phyloP scores from a whole-genome alignment of 257 asterid species.

The Ballota nigra region DNA sequence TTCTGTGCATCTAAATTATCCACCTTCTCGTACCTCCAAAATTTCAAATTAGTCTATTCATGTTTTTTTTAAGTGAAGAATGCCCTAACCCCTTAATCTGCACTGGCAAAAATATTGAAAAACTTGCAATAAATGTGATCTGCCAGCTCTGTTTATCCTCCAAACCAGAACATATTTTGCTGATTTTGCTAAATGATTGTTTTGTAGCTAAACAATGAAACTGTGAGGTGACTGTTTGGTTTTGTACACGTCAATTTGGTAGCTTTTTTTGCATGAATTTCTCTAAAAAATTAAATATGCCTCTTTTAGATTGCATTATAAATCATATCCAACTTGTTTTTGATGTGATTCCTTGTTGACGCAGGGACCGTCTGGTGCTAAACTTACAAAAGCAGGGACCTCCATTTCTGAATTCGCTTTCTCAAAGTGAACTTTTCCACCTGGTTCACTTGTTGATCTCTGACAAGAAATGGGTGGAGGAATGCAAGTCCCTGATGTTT shows the following conservation, averaged over 20 bases:
- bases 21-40: neutral
- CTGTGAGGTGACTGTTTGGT: neutral
- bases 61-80: neutral
- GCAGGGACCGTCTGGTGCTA: constrained; percentile 59
- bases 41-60: neutral
- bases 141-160: neutral
- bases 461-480: constrained; percentile 80
- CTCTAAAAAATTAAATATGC: neutral
- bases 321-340: constrained; percentile 6
- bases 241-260: neutral
- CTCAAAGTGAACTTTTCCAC: constrained; percentile 49
- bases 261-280: neutral
- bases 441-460: constrained; percentile 63
- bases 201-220: neutral
- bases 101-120: neutral
- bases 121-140: neutral
- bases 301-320: neutral
- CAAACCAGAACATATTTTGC: neutral
- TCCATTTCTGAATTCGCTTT: constrained; percentile 44
- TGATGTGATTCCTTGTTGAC: neutral
- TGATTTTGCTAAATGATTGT: neutral
- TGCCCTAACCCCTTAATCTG: neutral
- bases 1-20: neutral
- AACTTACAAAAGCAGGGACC: constrained; percentile 56
- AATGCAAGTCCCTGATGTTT: constrained; percentile 32